Evolutionary conservation across 495 filamentous ascomycete species (phyloP), one percentile per base, ranked within the genome.

Genomic region (Cenococcum geophilum): DNA sequence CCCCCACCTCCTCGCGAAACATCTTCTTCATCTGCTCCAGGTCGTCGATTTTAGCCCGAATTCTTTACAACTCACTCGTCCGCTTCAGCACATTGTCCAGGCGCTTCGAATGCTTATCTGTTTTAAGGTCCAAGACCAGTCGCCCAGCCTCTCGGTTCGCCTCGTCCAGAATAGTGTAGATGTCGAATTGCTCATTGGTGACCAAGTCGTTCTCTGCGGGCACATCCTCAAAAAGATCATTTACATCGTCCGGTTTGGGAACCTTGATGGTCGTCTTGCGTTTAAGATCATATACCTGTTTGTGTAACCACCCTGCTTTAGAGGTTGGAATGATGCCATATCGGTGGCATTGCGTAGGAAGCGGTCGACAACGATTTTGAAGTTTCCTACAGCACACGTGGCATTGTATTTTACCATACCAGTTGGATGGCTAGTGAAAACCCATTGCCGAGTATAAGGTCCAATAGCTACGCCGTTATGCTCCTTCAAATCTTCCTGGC

Each of bases 131-230:
- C 14, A 36, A 16, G 14, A 53, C 49, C 1, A 53, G 14, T 23
- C 51, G 55, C 35, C 11, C 35, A 12, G 56, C 56, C 32, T 59
- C 56, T 12, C 42, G 35, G 51, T 59, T 59, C 22, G 56, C 56
- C 21, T 23, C 42, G 35, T 59, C 56, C 6, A 50, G 35, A 18
- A 50, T 25, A 3, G 43, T 48, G 37, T 50, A 59, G 37, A 48
- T 37, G 20, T 47, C 27, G 4, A 42, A 16, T 14, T 36, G 18
- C 34, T 57, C 54, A n/a, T 2, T 35, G 4, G 54, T 57, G 11
- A 57, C 54, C 4, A 16, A 5, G 14, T 53, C 49, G 8, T 53
- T 16, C 27, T 53, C 14, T 18, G 40, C 40, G 4, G 40, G 12
- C 49, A 14, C 1, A 16, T 53, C 49, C 4, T 23, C 21, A 21